Evolutionary conservation across 2,329 filamentous ascomycete genomes (phyloP), one percentile per base, ranked within the genome.

Genomic region (Fusarium liriodendri): DNA sequence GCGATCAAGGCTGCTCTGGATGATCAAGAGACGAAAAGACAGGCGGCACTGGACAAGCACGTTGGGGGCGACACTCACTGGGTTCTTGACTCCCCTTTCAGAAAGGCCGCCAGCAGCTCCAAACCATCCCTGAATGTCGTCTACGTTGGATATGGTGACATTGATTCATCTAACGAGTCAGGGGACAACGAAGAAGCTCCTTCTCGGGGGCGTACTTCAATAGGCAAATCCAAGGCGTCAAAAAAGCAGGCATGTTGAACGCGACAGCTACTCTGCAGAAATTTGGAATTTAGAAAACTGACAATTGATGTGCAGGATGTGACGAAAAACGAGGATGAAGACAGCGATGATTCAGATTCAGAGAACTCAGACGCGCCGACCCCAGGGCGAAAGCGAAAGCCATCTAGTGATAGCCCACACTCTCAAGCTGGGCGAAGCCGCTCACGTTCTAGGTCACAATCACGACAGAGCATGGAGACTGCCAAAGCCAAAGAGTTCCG

Each of bases 21-120:
- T 7, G 89, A 90, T 37, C 91, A 94, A 77, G 93, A 95, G 80
- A 87, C 87, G 60, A 92, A 91, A 77, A 88, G 90, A 10, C 87
- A 90, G 78, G 86, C 88, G 69, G 86, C 90, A 42, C 79, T 94
- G 14, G 89, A 91, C 69, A 88, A 88, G 76, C 89, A 91, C 70
- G 89, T 90, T 57, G 87, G 88, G 50, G 90, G 91, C 62, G 94
- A 95, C 80, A 92, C 92, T 20, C 91, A 92, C 80, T 96, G 94
- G 94, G 92, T 94, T 20, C 84, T 95, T 64, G 91, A 90, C 70
- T 87, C 90, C 62, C 75, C 77, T 18, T 72, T 76, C 18, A 50
- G 73, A 13, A 75, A 75, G 62, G 77, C 80, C 27, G 67, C 72
- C 22, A 77, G 77, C 74, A 75, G 75, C 64, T 70, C 82, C 50